Evolutionary conservation across 331 rosid genomes (phyloP), one percentile per base, ranked within the genome.

Genomic region (Acacia pycnantha): DNA sequence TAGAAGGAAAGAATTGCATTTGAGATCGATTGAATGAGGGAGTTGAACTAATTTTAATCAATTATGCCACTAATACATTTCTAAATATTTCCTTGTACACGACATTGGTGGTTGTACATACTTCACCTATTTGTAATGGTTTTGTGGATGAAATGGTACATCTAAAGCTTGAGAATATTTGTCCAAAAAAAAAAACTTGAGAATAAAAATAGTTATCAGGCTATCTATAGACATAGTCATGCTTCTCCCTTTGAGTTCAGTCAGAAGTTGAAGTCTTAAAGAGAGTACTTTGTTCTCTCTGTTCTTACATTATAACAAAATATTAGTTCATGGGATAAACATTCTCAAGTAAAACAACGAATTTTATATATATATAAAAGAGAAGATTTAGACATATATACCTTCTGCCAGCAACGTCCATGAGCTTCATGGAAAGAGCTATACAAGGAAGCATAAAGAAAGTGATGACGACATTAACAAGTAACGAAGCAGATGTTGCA

Each of bases 341-440:
- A 26, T 61, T 61, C n/a, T 13, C 7, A 5, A 29, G 40, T 2
- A 62, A 62, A 62, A 64, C 11, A 64, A 15, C 70, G 41, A 62
- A 13, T 64, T 29, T 9, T 8, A 56, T 56, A 26, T 61, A 24
- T 22, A 59, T 22, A 3, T 35, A 1, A 35, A 66, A 7, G 26
- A 67, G 72, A 67, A 27, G 27, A 72, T 83, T 79, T 48, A 74
- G 51, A 68, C 62, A 16, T 79, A 54, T 67, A 15, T 79, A 92
- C 95, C 97, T 92, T 54, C 97, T 85, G 68, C 95, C 97, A 8
- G 92, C 26, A 58, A 84, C 51, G 76, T 92, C 95, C 92, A 92
- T 90, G 54, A 92, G 82, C 80, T 88, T 82, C 92, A 92, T 88
- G 73, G 94, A 81, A 86, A 84, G 9, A 67, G 82, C 86, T 80